Percentiles rank a stretch among this genome's conserved stretches.
Evolutionary conservation across 2,329 filamentous ascomycete species (phyloP).

Genomic region (Colletotrichum brevisporum): DNA sequence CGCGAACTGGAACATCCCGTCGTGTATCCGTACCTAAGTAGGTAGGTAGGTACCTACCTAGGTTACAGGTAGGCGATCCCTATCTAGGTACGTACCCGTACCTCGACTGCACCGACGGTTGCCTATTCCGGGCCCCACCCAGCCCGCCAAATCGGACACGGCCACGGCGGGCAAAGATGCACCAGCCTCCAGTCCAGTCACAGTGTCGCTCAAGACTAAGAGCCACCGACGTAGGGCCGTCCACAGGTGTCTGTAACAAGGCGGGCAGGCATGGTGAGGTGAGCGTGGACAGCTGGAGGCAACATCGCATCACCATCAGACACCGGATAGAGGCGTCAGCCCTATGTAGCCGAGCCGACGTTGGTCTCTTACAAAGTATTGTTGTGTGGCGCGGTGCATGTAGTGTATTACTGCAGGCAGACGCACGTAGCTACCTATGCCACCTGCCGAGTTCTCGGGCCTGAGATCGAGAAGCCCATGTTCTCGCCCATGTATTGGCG

Average conservation of each 20-base stretch:
- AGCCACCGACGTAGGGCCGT: conserved; percentile 3
- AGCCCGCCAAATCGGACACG: not conserved
- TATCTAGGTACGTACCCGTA: no score
- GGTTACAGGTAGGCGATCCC: no score
- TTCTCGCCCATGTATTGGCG: not conserved
- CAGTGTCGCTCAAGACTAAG: not conserved
- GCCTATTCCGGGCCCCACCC: not conserved
- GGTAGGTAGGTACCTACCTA: no score
- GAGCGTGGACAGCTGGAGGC: not conserved
- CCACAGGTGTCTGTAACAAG: not conserved
- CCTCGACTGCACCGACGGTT: no score
- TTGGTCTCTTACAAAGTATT: conserved; percentile 1
- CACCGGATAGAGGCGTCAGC: not conserved
- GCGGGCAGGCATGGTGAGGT: not conserved
- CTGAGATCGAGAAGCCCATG: not conserved
- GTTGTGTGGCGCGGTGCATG: no score
- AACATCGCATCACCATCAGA: no score
- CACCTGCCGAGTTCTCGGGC: conserved; percentile 24
- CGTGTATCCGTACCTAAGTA: no score
- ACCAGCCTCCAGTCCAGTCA: not conserved
- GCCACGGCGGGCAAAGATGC: conserved; percentile 16
- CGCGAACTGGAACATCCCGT: no score
- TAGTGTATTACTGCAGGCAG: not conserved
- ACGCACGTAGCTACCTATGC: not conserved
- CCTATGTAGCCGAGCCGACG: conserved; percentile 4